Percentiles rank a stretch among this genome's conserved stretches.
phyloP scores from a whole-genome alignment of 2,329 filamentous ascomycete genomes.

The Erysiphe pulchra region DNA sequence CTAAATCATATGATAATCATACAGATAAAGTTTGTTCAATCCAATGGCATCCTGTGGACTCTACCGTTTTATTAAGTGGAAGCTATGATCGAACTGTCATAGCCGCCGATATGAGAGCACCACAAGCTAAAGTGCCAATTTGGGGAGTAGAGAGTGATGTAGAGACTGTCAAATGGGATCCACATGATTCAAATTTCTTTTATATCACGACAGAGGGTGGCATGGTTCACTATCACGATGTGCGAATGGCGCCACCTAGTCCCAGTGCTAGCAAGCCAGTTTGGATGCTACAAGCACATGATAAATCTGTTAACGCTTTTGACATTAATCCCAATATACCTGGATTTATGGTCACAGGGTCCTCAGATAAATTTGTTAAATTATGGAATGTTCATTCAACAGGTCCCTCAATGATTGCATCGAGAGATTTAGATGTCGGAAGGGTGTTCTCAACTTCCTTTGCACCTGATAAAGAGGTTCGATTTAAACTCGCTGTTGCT shows the following conservation, averaged over 20 bases:
- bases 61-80: slow-evolving; percentile 72
- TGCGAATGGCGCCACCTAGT: slow-evolving; percentile 46
- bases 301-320: slow-evolving; percentile 74
- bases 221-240: slow-evolving; percentile 76
- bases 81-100: slow-evolving; percentile 89
- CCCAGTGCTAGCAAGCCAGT: slow-evolving; percentile 58
- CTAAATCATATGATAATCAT: slow-evolving; percentile 87
- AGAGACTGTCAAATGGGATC: slow-evolving; percentile 79
- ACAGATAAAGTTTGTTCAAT: slow-evolving; percentile 95
- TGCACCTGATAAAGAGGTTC: slow-evolving; percentile 70
- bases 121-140: slow-evolving; percentile 52
- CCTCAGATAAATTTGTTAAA: slow-evolving; percentile 85
- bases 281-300: slow-evolving; percentile 90
- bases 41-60: slow-evolving; percentile 72
- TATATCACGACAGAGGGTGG: slow-evolving; percentile 86
- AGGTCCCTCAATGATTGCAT: slow-evolving; percentile 74
- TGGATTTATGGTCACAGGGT: slow-evolving; percentile 80
- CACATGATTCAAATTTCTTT: slow-evolving; percentile 79
- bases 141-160: slow-evolving; percentile 95
- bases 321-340: slow-evolving; percentile 78
- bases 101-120: slow-evolving; percentile 87
- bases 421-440: slow-evolving; percentile 75
- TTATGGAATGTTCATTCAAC: slow-evolving; percentile 71
- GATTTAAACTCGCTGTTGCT: slow-evolving; percentile 76
- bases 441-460: slow-evolving; percentile 84